A percentile compares a stretch with the other conserved stretches of the same genome.
Evolutionary conservation across 2,329 filamentous ascomycete species (phyloP).

Genomic region (Anthostomella pinea): DNA sequence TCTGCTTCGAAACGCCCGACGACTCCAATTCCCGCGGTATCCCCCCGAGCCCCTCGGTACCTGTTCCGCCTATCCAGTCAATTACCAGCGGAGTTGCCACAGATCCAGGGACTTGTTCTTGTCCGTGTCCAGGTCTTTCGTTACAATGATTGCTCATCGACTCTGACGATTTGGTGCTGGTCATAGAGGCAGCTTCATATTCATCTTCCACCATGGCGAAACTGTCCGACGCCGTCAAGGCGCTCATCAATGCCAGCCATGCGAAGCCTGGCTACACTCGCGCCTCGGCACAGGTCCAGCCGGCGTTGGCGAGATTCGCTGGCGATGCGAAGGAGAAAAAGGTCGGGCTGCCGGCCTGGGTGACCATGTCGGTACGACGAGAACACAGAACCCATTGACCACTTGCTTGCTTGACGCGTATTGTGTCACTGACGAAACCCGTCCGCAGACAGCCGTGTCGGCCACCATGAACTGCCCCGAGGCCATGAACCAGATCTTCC

Average conservation of each 20-base stretch:
- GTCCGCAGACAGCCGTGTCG: slow-evolving; percentile 67
- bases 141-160: too few relatives aligned
- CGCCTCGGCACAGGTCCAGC: slow-evolving; percentile 60
- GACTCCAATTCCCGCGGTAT: slow-evolving; percentile 6
- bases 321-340: slow-evolving; percentile 57
- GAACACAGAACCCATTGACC: background rate
- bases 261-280: slow-evolving; percentile 63
- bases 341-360: slow-evolving; percentile 33
- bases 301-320: slow-evolving; percentile 63
- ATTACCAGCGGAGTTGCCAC: too few relatives aligned
- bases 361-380: slow-evolving; percentile 32
- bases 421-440: too few relatives aligned
- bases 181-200: background rate
- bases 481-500: slow-evolving; percentile 63
- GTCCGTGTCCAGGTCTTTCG: too few relatives aligned
- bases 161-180: background rate
- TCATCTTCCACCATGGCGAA: slow-evolving; percentile 58
- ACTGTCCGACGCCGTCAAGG: slow-evolving; percentile 67
- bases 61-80: slow-evolving; percentile 11
- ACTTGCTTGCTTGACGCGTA: background rate
- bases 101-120: too few relatives aligned
- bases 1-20: slow-evolving; percentile 5
- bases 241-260: slow-evolving; percentile 68
- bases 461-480: slow-evolving; percentile 86
- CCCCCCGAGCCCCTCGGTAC: slow-evolving; percentile 7